Evolutionary conservation across 306 rosid species (phyloP).

Genomic region (Phaseolus lunatus): DNA sequence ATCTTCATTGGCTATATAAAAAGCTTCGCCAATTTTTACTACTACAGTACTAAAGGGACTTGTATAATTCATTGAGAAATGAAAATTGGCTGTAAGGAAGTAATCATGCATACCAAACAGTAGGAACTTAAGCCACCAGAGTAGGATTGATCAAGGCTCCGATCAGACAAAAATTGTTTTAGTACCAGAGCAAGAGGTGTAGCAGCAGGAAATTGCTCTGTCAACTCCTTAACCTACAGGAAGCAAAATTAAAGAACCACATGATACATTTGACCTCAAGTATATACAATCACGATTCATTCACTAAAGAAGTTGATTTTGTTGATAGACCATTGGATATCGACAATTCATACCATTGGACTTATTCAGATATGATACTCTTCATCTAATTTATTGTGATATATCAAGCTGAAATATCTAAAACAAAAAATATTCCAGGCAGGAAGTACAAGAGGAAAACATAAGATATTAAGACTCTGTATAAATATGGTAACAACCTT

Average conservation of each 20-base stretch:
- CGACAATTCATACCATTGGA: background rate
- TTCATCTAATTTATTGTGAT: background rate
- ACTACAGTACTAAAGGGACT: conserved; percentile 23
- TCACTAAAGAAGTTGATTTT: background rate
- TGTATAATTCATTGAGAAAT: conserved; percentile 20
- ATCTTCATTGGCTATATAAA: conserved; percentile 13
- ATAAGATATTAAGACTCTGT: conserved; percentile 6
- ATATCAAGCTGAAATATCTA: background rate
- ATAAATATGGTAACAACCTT: background rate
- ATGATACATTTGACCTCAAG: background rate
- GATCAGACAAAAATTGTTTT: conserved; percentile 93
- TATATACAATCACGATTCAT: background rate
- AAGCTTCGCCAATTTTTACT: conserved; percentile 18
- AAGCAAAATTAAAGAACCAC: conserved; percentile 19
- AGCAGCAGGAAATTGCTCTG: conserved; percentile 94
- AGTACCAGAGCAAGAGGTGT: conserved; percentile 91
- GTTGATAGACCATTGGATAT: background rate
- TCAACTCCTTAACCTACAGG: conserved; percentile 80
- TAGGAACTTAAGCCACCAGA: conserved; percentile 99
- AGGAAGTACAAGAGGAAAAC: background rate
- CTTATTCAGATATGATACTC: background rate
- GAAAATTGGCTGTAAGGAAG: conserved; percentile 16
- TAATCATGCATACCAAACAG: conserved; percentile 79
- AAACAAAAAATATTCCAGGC: background rate
- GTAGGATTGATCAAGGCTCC: conserved; percentile 94